Conservation (phyloP, 805 yeast species). For the Candida hungchunana region DNA sequence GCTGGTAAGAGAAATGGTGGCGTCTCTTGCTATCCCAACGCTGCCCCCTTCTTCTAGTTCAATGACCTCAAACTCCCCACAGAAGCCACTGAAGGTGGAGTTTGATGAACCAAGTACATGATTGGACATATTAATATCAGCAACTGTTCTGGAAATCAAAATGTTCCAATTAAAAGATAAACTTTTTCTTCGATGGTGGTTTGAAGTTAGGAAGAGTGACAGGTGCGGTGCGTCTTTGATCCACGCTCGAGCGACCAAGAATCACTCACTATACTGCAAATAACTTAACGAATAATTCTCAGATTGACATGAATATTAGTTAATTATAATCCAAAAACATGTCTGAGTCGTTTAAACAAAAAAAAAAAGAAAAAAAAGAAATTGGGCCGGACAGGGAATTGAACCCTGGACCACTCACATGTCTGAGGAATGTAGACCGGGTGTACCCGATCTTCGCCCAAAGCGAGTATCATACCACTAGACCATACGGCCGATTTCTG, state of each 20-base stretch:
- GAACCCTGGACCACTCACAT: conserved; percentile 33
- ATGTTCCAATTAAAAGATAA: no score
- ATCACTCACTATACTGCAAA: no score
- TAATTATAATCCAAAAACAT: background rate
- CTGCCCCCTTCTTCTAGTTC: conserved; percentile 1
- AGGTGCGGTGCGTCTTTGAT: no score
- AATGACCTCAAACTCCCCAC: conserved; percentile 14
- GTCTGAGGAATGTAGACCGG: conserved; percentile 14
- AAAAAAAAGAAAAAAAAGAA: conserved; percentile 12
- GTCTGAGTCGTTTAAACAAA: background rate
- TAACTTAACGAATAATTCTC: no score
- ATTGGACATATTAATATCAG: no score
- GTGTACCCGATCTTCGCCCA: conserved; percentile 26
- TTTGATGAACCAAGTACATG: background rate
- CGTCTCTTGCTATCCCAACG: conserved; percentile 1
- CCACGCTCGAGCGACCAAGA: no score
- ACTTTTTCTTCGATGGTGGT: no score
- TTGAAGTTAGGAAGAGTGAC: no score
- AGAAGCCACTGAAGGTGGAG: conserved; percentile 4
- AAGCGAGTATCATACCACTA: conserved; percentile 33
- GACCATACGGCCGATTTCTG: conserved; percentile 28
- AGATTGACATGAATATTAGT: no score
- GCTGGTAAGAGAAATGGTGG: conserved; percentile 18
- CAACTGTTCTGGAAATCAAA: no score
- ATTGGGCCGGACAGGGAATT: conserved; percentile 32